A percentile compares a stretch with the other conserved stretches of the same genome.
phyloP scores from a whole-genome alignment of 768 basidiomycete genomes.

The Lentinula raphanica region DNA sequence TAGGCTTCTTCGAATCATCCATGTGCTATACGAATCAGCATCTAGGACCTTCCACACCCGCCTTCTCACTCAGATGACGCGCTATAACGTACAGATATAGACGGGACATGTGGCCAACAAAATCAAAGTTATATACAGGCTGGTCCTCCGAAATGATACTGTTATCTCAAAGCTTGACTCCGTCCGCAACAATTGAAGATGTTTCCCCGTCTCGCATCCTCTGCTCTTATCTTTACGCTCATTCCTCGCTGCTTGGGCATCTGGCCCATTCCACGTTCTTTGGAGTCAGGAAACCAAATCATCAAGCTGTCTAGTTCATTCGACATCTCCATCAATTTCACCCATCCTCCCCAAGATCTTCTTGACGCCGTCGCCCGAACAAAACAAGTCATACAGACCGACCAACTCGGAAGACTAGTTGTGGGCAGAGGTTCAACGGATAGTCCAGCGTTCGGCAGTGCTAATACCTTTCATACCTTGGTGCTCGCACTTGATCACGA shows the following conservation, averaged over 20 bases:
- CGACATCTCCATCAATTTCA: constrained; percentile 40
- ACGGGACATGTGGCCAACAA: neutral
- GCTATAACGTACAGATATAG: neutral
- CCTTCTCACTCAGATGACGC: neutral
- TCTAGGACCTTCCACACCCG: neutral
- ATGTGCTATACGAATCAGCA: neutral
- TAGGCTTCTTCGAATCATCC: neutral
- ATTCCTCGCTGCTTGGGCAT: constrained; percentile 12
- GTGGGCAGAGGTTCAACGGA: constrained; percentile 54
- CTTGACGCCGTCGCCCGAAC: constrained; percentile 51
- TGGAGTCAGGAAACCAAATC: constrained; percentile 37
- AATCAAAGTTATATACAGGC: neutral
- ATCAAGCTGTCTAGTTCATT: constrained; percentile 47
- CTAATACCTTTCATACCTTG: constrained; percentile 38
- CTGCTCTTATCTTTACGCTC: neutral
- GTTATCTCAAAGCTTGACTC: neutral
- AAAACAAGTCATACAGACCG: constrained; percentile 35
- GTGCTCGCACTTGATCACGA: constrained; percentile 33
- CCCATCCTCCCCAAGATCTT: constrained; percentile 49
- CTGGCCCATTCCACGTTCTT: constrained; percentile 45
- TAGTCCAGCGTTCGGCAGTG: constrained; percentile 28
- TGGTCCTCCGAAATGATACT: too few species aligned
- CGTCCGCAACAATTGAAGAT: neutral
- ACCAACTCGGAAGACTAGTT: constrained; percentile 55
- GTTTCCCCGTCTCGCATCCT: neutral